Evolutionary conservation across 2,329 filamentous ascomycete species (phyloP), one percentile per base, ranked within the genome.

Genomic region (Chaetomium globosum): DNA sequence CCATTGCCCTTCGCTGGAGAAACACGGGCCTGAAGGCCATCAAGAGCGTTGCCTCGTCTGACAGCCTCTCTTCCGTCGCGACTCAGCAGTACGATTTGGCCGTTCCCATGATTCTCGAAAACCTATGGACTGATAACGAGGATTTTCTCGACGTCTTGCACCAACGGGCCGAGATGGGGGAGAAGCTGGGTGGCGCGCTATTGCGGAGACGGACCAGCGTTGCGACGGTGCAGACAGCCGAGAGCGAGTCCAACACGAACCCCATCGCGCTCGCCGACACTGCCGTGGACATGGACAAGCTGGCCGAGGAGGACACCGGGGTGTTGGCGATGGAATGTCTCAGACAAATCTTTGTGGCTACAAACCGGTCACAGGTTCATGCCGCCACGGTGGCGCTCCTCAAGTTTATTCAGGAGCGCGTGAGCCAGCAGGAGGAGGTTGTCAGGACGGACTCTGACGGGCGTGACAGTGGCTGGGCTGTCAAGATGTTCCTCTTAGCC

Each of bases 271-370:
- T 92, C n/a, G 86, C 90, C 1, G 91, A 89, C 62, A 92, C 92
- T 0, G 90, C 91, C 0, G 89, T 89, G 28, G 94, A 97, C 74
- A 92, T 92, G 30, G 95, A 98, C 77, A 92, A 89, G 75, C 80
- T 95, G 66, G 93, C 92, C 1, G 93, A 98, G 77, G 89, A 97
- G 78, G 91, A 96, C 73, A 92, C 93, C 19, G 91, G 91, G 31
- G 82, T 96, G 8, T 81, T 96, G 68, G 94, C 95, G 4, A 82
- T 97, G 71, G 89, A 93, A 72, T 96, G 93, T 74, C 80, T 99
- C 63, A 91, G 94, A 77, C 88, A 90, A 71, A 91, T 97, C 55
- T 97, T 96, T 72, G 83, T 90, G 33, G 87, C 88, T 9, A 92
- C 93, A 68, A 96, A 93, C 73, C 84, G 92, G 63, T 84, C 87